Evolutionary conservation across 2,329 filamentous ascomycete genomes (phyloP).

Genomic region (Cordyceps fumosorosea): DNA sequence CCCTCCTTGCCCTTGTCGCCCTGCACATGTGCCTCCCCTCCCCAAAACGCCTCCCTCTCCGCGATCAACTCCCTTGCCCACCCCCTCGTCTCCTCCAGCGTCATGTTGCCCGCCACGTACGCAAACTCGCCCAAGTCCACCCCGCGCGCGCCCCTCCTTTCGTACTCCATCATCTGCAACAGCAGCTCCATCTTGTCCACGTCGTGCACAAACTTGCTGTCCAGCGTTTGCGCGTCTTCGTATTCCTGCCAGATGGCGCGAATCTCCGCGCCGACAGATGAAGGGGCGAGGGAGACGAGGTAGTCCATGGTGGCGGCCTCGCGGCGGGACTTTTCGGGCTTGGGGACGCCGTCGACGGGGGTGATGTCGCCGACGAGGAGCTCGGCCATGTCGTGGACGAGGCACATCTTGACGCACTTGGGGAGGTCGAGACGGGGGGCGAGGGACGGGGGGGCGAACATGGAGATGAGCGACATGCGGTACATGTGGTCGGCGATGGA

Average conservation of each 20-base stretch:
- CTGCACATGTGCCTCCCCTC: conserved; percentile 38
- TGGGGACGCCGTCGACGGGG: conserved; percentile 77
- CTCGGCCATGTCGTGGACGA: conserved; percentile 97
- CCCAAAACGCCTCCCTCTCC: conserved; percentile 73
- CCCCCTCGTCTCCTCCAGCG: conserved; percentile 67
- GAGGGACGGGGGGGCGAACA: conserved; percentile 77
- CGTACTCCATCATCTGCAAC: conserved; percentile 94
- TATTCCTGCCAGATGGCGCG: conserved; percentile 89
- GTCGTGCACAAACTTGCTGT: conserved; percentile 89
- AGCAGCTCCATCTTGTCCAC: conserved; percentile 95
- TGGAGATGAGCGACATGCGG: conserved; percentile 93
- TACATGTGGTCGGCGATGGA: conserved; percentile 99
- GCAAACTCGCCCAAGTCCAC: conserved; percentile 83
- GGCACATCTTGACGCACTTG: conserved; percentile 89
- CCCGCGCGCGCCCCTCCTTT: conserved; percentile 58
- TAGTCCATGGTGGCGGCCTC: conserved; percentile 91
- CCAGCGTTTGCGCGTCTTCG: conserved; percentile 76
- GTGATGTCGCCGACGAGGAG: conserved; percentile 94
- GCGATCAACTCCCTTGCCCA: conserved; percentile 73
- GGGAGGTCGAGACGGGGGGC: conserved; percentile 65
- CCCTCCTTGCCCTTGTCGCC: conserved; percentile 37
- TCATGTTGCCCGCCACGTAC: conserved; percentile 67
- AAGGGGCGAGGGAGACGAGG: conserved; percentile 66
- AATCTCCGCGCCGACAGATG: conserved; percentile 59
- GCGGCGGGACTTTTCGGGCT: conserved; percentile 80